Evolutionary conservation across 306 rosid genomes (phyloP), one percentile per base, ranked within the genome.

Genomic region (Adenanthera pavonina): DNA sequence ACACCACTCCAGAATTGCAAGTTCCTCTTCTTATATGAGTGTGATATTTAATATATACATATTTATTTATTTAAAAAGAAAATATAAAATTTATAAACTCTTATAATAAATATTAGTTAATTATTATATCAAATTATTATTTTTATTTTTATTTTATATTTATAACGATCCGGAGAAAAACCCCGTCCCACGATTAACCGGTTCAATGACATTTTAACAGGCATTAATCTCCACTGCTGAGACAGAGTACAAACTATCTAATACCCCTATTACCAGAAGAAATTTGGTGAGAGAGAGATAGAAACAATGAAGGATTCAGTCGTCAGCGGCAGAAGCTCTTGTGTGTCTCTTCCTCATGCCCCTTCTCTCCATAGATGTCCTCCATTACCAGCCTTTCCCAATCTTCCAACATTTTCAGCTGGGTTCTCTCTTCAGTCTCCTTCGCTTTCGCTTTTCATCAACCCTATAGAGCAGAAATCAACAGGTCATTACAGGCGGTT

Each of bases 301-400:
- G 77, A 35, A 9, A 74, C 25, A 30, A 75, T 75, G 79, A 16
- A 43, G 79, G 70, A 41, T 60, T 75, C 79, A 15, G 41, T 41
- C 3, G 7, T 43, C 0, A 41, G 25, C 53, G 33, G 52, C 66
- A 5, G 19, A 54, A 40, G 35, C 78, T 1, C 38, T 53, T 12
- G 13, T 20, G 69, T 7, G 6, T 19, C 40, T 20, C 56, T 20
- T 75, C 69, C 14, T 14, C 57, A 59, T 53, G 8, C 65, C 13
- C 19, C 66, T 54, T 52, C 62, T 34, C 47, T 48, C 33, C 30
- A 34, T 34, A 6, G 6, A 35, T 10, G 36, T 36, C 43, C 79
- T 7, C 9, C 30, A 44, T 60, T 8, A 13, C 59, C 69, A 19
- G 41, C 30, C 0, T 15, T 43, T 44, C 8, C 70, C 20, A 75